Evolutionary conservation across 1,284 basidiomycete genomes (phyloP), one percentile per base, ranked within the genome.

Genomic region (Cutaneotrichosporon curvatum): DNA sequence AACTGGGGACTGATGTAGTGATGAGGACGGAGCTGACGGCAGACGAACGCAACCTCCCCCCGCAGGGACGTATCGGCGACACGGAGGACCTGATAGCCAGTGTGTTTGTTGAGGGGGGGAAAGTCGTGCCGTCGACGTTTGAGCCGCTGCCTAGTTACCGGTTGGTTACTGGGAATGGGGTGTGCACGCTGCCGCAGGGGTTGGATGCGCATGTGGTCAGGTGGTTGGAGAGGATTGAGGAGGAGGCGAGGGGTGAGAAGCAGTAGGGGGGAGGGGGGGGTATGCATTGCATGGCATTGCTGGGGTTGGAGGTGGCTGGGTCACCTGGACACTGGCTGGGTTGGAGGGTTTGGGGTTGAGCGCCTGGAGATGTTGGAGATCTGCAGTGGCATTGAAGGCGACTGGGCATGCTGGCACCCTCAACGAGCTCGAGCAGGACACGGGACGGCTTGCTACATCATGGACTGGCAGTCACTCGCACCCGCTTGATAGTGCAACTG

Each of bases 1-100:
- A 33, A 19, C 21, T 10, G 4, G 15, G 22, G 14, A 39, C 11
- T n/a, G n/a, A 43, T 4, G 25, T 12, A 28, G 8, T n/a, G 31
- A 14, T 7, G 20, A 25, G 20, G 25, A 28, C 18, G 22, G 9
- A 5, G 16, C 21, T 42, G 36, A 43, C 41, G 7, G 55, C 61
- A 70, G 70, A 70, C 48, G 67, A 68, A 45, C 53, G 71, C 37
- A 63, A 63, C 8, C 37, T 68, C 0, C 68, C 71, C 1, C 69
- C 69, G 1, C 60, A 64, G 14, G 69, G 69, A 4, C 56, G 71
- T n/a, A 68, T 71, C 40, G 68, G 67, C 16, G 68, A 71, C 52
- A 61, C 67, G 2, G 68, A 72, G 48, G 71, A 72, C 52, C 53
- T 71, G n/a, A 66, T 72, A 9, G 69, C 60, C 6, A 62, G 57